phyloP scores from a whole-genome alignment of 2,329 filamentous ascomycete genomes.

The Pseudogymnoascus sp. region DNA sequence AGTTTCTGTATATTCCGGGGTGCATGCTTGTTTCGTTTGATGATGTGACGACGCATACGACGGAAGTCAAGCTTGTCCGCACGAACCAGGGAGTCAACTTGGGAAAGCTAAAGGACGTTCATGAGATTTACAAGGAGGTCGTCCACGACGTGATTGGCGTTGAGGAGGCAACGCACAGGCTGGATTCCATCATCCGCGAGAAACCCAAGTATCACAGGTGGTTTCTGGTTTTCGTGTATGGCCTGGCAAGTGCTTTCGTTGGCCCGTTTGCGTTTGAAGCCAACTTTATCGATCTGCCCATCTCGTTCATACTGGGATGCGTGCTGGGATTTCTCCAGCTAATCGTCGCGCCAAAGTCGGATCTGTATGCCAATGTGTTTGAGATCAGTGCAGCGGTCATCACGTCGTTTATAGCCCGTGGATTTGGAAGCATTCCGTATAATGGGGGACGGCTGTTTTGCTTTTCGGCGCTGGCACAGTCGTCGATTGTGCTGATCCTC shows the following conservation, averaged over 20 bases:
- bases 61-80: slow-evolving; percentile 70
- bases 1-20: slow-evolving; percentile 83
- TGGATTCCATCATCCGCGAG: slow-evolving; percentile 48
- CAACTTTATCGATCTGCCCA: slow-evolving; percentile 63
- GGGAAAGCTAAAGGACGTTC: slow-evolving; percentile 65
- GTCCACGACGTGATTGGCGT: slow-evolving; percentile 68
- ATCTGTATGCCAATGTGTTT: slow-evolving; percentile 60
- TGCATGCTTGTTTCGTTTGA: slow-evolving; percentile 95
- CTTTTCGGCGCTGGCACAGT: slow-evolving; percentile 58
- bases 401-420: slow-evolving; percentile 55
- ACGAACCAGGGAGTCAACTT: slow-evolving; percentile 64
- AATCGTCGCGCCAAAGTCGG: slow-evolving; percentile 60
- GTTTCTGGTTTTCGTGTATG: slow-evolving; percentile 57
- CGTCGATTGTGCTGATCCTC: slow-evolving; percentile 58
- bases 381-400: slow-evolving; percentile 55
- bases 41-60: slow-evolving; percentile 64
- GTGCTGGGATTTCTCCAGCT: slow-evolving; percentile 64
- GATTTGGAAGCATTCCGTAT: slow-evolving; percentile 51
- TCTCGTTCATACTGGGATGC: slow-evolving; percentile 63
- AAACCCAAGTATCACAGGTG: slow-evolving; percentile 43
- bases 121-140: slow-evolving; percentile 76
- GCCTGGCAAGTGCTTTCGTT: slow-evolving; percentile 63
- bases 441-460: slow-evolving; percentile 44
- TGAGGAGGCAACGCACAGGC: slow-evolving; percentile 57
- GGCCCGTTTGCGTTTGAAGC: slow-evolving; percentile 71